These are phyloP conservation scores for Paramecium caudatum DNA, from an alignment of 73 alveolate species.

Conservation along the genomic window DNA sequence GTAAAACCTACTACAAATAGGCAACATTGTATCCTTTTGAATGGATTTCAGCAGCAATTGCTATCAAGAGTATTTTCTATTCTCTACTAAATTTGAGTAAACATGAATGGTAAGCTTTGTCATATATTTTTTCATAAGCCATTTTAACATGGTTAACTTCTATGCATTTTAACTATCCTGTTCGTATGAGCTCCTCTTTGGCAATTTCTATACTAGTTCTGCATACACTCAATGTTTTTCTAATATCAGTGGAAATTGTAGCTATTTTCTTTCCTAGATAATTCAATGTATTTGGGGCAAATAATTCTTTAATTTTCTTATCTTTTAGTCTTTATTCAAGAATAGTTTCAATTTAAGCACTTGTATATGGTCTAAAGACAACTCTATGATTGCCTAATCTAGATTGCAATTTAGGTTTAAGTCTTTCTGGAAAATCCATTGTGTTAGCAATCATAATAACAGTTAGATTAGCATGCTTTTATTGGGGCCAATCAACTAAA, in stretches of 20 bases:
- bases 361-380: slow-evolving; percentile 93
- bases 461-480: slow-evolving; percentile 85
- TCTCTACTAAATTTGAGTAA: neutral
- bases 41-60: slow-evolving; percentile 68
- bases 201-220: slow-evolving; percentile 90
- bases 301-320: slow-evolving; percentile 78
- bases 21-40: slow-evolving; percentile 28
- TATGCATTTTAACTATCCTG: slow-evolving; percentile 26
- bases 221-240: slow-evolving; percentile 91
- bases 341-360: slow-evolving; percentile 86
- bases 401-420: slow-evolving; percentile 87
- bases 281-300: slow-evolving; percentile 80
- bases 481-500: slow-evolving; percentile 95
- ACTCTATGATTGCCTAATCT: slow-evolving; percentile 95
- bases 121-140: slow-evolving; percentile 63
- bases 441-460: slow-evolving; percentile 96
- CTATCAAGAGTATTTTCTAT: slow-evolving; percentile 27
- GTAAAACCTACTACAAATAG: neutral
- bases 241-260: slow-evolving; percentile 90
- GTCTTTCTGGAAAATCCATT: slow-evolving; percentile 95
- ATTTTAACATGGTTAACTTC: slow-evolving; percentile 65
- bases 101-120: slow-evolving; percentile 33
- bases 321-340: slow-evolving; percentile 82
- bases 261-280: slow-evolving; percentile 91
- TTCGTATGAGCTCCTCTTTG: slow-evolving; percentile 54